Evolutionary conservation across 371 early-diverging fungal genomes (phyloP).

Genomic region (Fennellomyces sp.): DNA sequence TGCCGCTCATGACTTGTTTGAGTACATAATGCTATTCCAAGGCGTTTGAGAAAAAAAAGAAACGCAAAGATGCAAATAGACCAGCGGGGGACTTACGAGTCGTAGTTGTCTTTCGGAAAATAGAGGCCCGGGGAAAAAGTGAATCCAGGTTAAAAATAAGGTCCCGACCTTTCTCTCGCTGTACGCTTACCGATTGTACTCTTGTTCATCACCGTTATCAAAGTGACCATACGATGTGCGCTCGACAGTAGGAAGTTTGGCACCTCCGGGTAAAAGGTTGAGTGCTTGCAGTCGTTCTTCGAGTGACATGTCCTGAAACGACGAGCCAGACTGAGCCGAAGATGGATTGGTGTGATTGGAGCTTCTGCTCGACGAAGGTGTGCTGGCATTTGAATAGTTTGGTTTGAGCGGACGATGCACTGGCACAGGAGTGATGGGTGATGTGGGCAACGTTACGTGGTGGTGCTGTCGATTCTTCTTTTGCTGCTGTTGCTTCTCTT

Average conservation of each 20-base stretch:
- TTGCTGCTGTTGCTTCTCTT: background rate
- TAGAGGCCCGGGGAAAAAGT: background rate
- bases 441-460: background rate
- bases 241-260: background rate
- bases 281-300: background rate
- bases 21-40: slow-evolving; percentile 30
- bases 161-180: background rate
- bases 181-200: slow-evolving; percentile 8
- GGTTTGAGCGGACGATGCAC: background rate
- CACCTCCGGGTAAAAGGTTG: background rate
- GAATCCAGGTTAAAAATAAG: background rate
- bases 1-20: slow-evolving; percentile 31
- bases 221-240: background rate
- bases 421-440: background rate
- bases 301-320: background rate
- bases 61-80: background rate
- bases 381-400: background rate
- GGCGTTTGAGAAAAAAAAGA: background rate
- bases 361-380: background rate
- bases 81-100: background rate
- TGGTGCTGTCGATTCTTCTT: background rate
- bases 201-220: slow-evolving; percentile 9
- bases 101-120: slow-evolving; percentile 14
- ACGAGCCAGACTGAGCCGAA: background rate
- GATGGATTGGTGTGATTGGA: background rate